These are phyloP conservation scores for Plasmodium adleri DNA, from an alignment of 169 alveolate species.

Conservation along the genomic window DNA sequence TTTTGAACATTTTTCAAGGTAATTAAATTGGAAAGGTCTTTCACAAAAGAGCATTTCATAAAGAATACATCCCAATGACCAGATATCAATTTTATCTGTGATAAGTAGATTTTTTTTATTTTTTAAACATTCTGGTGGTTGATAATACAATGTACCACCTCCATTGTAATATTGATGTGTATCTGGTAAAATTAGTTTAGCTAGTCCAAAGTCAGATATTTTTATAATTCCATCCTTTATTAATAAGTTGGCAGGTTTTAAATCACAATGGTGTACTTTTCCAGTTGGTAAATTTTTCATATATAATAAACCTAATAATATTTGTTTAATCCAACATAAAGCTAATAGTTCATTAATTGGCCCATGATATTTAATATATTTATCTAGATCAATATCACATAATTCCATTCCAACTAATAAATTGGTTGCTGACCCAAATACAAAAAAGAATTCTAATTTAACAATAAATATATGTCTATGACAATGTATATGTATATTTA, in stretches of 20 bases:
- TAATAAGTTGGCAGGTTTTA: slow-evolving; percentile 92
- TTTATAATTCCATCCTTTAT: slow-evolving; percentile 90
- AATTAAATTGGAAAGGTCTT: slow-evolving; percentile 79
- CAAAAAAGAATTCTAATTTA: slow-evolving; percentile 93
- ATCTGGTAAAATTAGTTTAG: slow-evolving; percentile 86
- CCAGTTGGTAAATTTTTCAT: slow-evolving; percentile 90
- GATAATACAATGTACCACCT: slow-evolving; percentile 94
- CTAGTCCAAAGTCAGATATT: slow-evolving; percentile 92
- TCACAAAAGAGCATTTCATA: slow-evolving; percentile 91
- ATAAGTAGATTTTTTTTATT: slow-evolving; percentile 80
- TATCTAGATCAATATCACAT: slow-evolving; percentile 90
- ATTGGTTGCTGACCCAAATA: slow-evolving; percentile 83
- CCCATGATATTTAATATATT: slow-evolving; percentile 90
- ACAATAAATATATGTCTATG: slow-evolving; percentile 91
- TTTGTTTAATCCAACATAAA: slow-evolving; percentile 90
- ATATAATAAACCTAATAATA: slow-evolving; percentile 88
- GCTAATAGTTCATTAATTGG: slow-evolving; percentile 91
- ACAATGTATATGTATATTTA: slow-evolving; percentile 89
- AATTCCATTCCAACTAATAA: slow-evolving; percentile 68
- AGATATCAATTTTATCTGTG: slow-evolving; percentile 90
- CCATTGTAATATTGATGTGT: slow-evolving; percentile 85
- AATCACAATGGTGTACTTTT: slow-evolving; percentile 89
- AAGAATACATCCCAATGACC: slow-evolving; percentile 94
- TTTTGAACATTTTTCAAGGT: slow-evolving; percentile 78
- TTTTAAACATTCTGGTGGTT: slow-evolving; percentile 93